phyloP scores from a whole-genome alignment of 257 asterid genomes.

The Ligustrum vulgare region DNA sequence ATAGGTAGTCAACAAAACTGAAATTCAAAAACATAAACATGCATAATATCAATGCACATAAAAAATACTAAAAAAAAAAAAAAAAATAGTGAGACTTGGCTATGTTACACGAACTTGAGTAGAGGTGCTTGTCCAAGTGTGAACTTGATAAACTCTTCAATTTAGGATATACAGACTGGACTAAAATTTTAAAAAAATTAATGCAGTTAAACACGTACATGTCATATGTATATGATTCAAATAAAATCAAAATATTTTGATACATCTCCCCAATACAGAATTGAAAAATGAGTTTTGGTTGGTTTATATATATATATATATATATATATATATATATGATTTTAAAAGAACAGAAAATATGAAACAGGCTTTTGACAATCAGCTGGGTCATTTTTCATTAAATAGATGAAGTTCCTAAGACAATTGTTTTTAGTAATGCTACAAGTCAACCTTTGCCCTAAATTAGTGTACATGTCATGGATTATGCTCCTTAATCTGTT shows the following conservation, averaged over 20 bases:
- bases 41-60: neutral
- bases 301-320: too few relatives aligned
- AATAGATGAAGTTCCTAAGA: neutral
- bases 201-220: neutral
- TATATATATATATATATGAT: neutral
- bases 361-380: neutral
- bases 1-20: constrained; percentile 23
- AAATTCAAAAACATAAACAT: neutral
- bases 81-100: neutral
- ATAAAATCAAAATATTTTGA: neutral
- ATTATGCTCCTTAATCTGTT: neutral
- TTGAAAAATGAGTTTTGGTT: neutral
- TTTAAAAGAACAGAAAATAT: neutral
- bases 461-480: neutral
- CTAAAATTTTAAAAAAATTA: neutral
- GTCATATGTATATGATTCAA: neutral
- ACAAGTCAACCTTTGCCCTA: neutral
- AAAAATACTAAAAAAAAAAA: neutral
- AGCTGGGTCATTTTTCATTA: neutral
- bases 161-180: neutral
- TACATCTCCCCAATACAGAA: neutral
- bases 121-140: neutral
- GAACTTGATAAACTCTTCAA: too few relatives aligned
- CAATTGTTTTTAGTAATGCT: neutral
- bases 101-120: neutral